These are phyloP conservation scores for Globisporangium polare DNA, from an alignment of 352 stramenopile genomes.

Conservation along the genomic window DNA sequence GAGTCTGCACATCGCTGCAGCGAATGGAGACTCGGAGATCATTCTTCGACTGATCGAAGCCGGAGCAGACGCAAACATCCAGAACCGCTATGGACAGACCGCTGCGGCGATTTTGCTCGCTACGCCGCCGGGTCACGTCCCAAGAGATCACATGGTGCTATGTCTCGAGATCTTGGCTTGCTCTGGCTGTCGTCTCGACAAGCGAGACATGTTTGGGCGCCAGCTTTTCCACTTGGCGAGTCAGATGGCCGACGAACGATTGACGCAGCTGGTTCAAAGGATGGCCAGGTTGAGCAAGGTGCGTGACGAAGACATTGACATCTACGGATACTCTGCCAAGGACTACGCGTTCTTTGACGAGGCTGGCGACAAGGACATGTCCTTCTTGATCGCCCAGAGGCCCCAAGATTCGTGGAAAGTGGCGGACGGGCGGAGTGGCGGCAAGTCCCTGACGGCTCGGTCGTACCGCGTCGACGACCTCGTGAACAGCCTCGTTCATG, in stretches of 20 bases:
- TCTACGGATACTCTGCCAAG: conserved; percentile 56
- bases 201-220: conserved; percentile 60
- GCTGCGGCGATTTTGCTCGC: conserved; percentile 50
- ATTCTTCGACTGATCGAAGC: conserved; percentile 49
- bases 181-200: conserved; percentile 42
- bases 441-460: conserved; percentile 13
- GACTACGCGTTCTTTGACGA: conserved; percentile 44
- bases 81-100: conserved; percentile 73
- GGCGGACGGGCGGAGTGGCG: conserved; percentile 3
- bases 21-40: conserved; percentile 36
- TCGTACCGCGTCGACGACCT: conserved; percentile 29
- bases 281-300: conserved; percentile 19
- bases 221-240: conserved; percentile 52
- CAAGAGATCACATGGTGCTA: conserved; percentile 25
- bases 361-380: conserved; percentile 19
- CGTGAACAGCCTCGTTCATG: conserved; percentile 27
- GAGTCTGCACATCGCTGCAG: conserved; percentile 65
- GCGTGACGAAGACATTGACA: conserved; percentile 35
- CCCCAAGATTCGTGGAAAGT: conserved; percentile 21
- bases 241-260: conserved; percentile 31
- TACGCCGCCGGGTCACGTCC: conserved; percentile 13
- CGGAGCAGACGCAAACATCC: conserved; percentile 51
- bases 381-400: conserved; percentile 28
- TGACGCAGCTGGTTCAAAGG: conserved; percentile 32
- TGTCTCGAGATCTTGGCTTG: conserved; percentile 53